Base-by-base conservation (phyloP, 345 rosid species). In the Conringia planisiliqua region DNA sequence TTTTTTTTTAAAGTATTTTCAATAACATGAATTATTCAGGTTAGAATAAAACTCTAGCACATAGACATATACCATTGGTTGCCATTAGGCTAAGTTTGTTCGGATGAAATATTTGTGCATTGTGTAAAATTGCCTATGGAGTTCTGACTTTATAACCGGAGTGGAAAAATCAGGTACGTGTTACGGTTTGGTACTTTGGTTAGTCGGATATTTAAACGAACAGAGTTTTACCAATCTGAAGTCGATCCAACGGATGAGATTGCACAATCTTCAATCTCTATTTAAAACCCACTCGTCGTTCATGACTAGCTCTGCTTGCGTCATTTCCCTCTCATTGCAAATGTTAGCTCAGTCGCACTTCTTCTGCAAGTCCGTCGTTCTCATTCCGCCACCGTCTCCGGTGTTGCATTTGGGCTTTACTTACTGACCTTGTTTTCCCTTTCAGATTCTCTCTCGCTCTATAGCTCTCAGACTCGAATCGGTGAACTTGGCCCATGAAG, bases 391-490 rank as follows among this genome's bases (percentile, higher is more conserved):
- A 35, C 76, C 72, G 72, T 65, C 39, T 46, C 72, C 33, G 72
- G 67, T 57, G 72, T 17, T 9, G 46, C 44, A 78, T 26, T 22
- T 66, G 52, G 39, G 69, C 26, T 72, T 43, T 60, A 67, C 73
- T 51, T 70, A 56, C 63, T 58, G 39, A n/a, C 44, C 26, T 47
- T 43, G 66, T 36, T 17, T 60, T 16, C 16, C 50, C 68, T 71
- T 60, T 62, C 80, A 92, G 99, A 88, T 95, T 82, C 91, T 95
- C n/a, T n/a, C n/a, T n/a, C n/a, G n/a, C n/a, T n/a, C n/a, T n/a
- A n/a, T n/a, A n/a, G n/a, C n/a, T n/a, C n/a, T n/a, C n/a, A n/a
- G n/a, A n/a, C n/a, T n/a, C n/a, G n/a, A n/a, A n/a, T n/a, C n/a
- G n/a, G n/a, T n/a, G n/a, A n/a, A n/a, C n/a, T n/a, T n/a, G n/a